Evolutionary conservation across 2,329 filamentous ascomycete genomes (phyloP), one percentile per base, ranked within the genome.

Genomic region (Ophiostoma ulmi): DNA sequence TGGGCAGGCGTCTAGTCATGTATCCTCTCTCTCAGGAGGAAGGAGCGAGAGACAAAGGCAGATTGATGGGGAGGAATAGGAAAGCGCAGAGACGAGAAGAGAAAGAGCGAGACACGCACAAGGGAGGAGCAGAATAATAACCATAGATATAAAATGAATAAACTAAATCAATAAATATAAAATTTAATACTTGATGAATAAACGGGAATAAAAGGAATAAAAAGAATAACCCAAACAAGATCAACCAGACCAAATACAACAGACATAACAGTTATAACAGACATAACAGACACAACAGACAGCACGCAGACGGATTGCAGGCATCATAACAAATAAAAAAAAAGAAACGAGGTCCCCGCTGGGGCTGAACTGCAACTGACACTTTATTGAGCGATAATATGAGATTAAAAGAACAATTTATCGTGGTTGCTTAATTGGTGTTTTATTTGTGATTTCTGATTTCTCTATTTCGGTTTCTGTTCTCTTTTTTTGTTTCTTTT

Each of bases 1-100:
- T 63, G 68, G 72, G 63, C 71, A 70, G n/a, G 61, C 67, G 70
- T 67, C 70, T 70, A 68, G 71, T 71, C 72, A 73, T 71, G 71
- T 72, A 72, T 58, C 5, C 20, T 48, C 44, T 48, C 44, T 52
- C 58, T 70, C 69, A 66, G 44, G 66, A 52, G 70, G 58, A 55
- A 65, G 36, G 66, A 52, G 26, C 55, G 69, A 55, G 22, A 20
- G n/a, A 38, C 44, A n/a, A 66, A 68, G 35, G 52, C 61, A 39
- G 26, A 58, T 20, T 61, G 38, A 52, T 38, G 22, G 66, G 52
- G 35, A 38, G 41, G n/a, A 26, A 35, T 22, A 38, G 31, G 35
- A 58, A 63, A 35, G 26, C 35, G 58, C 58, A 58, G 52, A 58
- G 52, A 7, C 52, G 58, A 36, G 22, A 36, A 35, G 58, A 63